Conservation (phyloP, 305 asterid species). For the Monarda citriodora region DNA sequence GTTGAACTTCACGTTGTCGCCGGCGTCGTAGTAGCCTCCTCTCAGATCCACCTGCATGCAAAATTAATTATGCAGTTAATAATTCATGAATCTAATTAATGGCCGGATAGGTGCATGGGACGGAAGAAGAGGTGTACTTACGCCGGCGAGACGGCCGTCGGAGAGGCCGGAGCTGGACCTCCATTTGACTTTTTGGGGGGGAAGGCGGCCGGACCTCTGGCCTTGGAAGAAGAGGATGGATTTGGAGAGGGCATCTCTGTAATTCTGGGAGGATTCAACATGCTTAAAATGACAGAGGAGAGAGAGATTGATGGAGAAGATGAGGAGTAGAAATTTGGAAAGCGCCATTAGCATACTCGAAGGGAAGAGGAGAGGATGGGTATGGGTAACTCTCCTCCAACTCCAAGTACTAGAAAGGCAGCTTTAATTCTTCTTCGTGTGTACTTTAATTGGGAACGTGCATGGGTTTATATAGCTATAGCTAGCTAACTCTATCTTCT, state of each 20-base stretch:
- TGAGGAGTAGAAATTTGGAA: constrained; percentile 2
- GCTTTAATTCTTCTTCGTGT: background rate
- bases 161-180: constrained; percentile 66
- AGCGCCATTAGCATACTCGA: constrained; percentile 27
- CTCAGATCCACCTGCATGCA: constrained; percentile 70
- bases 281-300: background rate
- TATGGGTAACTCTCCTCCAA: background rate
- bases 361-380: constrained; percentile 2
- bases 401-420: constrained; percentile 8
- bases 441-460: constrained; percentile 6
- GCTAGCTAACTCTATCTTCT: background rate
- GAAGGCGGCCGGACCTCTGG: constrained; percentile 82
- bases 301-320: constrained; percentile 21
- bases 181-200: constrained; percentile 61
- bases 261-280: constrained; percentile 44
- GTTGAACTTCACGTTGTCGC: constrained; percentile 95
- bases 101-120: no score
- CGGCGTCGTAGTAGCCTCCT: constrained; percentile 97
- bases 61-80: no score
- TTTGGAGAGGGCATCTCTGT: constrained; percentile 80
- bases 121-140: constrained; percentile 13
- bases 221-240: constrained; percentile 91
- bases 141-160: constrained; percentile 70
- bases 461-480: constrained; percentile 34
- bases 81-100: no score